phyloP scores from a whole-genome alignment of 805 yeast species.

The Sugiyamaella chiloensis region DNA sequence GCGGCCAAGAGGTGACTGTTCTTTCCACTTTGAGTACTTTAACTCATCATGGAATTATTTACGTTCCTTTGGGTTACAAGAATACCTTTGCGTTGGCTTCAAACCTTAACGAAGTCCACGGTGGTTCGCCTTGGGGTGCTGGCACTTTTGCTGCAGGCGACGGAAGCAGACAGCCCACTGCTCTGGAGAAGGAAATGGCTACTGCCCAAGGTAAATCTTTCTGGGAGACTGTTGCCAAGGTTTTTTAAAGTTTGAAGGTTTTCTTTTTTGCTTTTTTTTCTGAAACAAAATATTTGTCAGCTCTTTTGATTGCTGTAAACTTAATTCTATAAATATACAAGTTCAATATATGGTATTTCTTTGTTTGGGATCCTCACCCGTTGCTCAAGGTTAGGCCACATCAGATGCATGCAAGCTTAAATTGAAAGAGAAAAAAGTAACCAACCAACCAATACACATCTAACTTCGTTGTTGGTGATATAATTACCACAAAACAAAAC shows the following conservation, averaged over 20 bases:
- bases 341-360: no score
- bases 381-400: neutral
- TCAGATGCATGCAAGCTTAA: neutral
- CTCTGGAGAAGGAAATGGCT: slow-evolving; percentile 63
- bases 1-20: slow-evolving; percentile 76
- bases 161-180: slow-evolving; percentile 67
- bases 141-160: slow-evolving; percentile 74
- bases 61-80: slow-evolving; percentile 73
- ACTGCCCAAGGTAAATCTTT: slow-evolving; percentile 65
- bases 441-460: no score
- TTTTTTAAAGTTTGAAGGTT: no score
- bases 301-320: no score
- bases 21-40: slow-evolving; percentile 55
- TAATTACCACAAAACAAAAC: no score
- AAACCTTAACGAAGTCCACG: slow-evolving; percentile 64
- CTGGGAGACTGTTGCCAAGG: slow-evolving; percentile 41
- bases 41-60: slow-evolving; percentile 75
- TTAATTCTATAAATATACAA: no score
- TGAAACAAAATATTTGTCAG: no score
- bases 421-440: no score
- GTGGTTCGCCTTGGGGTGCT: slow-evolving; percentile 86
- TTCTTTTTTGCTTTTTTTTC: no score
- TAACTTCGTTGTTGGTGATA: no score
- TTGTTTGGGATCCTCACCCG: no score
- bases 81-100: slow-evolving; percentile 53